Conservation (phyloP, 2,329 filamentous ascomycete species). For the Corniculantispora saksenae region DNA sequence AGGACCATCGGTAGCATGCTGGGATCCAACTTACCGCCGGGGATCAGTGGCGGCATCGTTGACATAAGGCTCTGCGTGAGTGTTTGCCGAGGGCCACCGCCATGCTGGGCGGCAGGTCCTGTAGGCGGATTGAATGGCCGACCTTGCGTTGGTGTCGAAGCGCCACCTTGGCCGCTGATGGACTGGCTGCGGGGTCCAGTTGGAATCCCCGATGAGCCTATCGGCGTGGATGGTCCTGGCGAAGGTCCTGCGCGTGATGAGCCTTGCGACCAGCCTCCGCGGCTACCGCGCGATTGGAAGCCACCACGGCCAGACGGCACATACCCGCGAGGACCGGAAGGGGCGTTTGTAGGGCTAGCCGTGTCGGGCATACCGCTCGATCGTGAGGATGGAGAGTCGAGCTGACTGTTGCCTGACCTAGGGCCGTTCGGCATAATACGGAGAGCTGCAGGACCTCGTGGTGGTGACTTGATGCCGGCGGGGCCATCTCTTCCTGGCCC, state of each 20-base stretch:
- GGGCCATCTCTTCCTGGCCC: constrained; percentile 31
- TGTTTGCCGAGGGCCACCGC: constrained; percentile 40
- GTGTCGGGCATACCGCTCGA: constrained; percentile 39
- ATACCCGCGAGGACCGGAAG: constrained; percentile 57
- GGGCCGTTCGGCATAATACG: constrained; percentile 51
- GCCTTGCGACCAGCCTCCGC: constrained; percentile 46
- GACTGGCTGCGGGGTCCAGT: constrained; percentile 48
- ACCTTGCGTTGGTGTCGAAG: constrained; percentile 42
- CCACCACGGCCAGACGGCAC: constrained; percentile 46
- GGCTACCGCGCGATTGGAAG: constrained; percentile 46
- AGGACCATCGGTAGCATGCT: constrained; percentile 43
- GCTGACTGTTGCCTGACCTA: constrained; percentile 24
- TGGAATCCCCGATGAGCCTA: constrained; percentile 45
- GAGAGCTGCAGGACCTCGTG: constrained; percentile 56
- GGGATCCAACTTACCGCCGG: constrained; percentile 57
- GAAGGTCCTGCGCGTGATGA: constrained; percentile 37
- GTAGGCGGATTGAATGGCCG: constrained; percentile 59
- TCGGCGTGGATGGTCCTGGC: constrained; percentile 41
- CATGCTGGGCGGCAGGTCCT: constrained; percentile 49
- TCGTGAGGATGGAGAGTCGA: constrained; percentile 27
- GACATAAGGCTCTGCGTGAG: constrained; percentile 55
- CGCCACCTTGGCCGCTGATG: constrained; percentile 26
- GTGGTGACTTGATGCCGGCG: constrained; percentile 47
- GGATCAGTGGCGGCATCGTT: constrained; percentile 52
- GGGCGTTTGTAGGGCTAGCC: constrained; percentile 50